Evolutionary conservation across 129 eudicot species (phyloP).

Genomic region (Gnaphalium uliginosum): DNA sequence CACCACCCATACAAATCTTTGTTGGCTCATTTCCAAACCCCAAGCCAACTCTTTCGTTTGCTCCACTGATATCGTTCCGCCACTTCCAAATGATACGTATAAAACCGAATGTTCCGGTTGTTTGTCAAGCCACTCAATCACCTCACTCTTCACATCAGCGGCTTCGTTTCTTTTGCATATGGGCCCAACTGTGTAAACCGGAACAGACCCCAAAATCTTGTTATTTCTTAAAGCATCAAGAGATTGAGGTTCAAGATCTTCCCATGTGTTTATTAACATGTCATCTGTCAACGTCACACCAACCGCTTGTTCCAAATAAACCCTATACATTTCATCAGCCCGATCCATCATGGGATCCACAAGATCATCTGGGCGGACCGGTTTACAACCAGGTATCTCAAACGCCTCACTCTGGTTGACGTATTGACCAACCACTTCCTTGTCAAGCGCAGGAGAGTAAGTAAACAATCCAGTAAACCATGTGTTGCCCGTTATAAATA

Average conservation of each 20-base stretch:
- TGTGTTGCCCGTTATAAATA: slow-evolving; percentile 45
- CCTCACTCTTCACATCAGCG: slow-evolving; percentile 18
- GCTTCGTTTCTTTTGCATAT: slow-evolving; percentile 36
- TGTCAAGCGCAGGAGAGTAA: slow-evolving; percentile 47
- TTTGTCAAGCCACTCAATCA: slow-evolving; percentile 55
- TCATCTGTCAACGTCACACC: slow-evolving; percentile 49
- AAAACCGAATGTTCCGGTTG: slow-evolving; percentile 60
- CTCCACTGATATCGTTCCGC: slow-evolving; percentile 40
- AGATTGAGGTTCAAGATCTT: slow-evolving; percentile 49
- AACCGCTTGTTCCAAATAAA: slow-evolving; percentile 30
- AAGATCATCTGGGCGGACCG: slow-evolving; percentile 56
- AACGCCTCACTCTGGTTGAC: slow-evolving; percentile 45
- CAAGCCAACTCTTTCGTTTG: slow-evolving; percentile 48
- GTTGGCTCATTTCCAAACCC: slow-evolving; percentile 49
- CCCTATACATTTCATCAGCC: slow-evolving; percentile 40
- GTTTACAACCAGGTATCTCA: slow-evolving; percentile 61
- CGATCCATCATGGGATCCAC: slow-evolving; percentile 61
- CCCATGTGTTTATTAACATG: slow-evolving; percentile 65
- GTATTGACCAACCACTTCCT: slow-evolving; percentile 51
- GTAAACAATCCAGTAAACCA: slow-evolving; percentile 42
- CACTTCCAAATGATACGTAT: slow-evolving; percentile 57
- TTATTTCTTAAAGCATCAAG: slow-evolving; percentile 41
- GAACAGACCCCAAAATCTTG: slow-evolving; percentile 32
- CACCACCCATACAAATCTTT: slow-evolving; percentile 58
- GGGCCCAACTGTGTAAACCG: slow-evolving; percentile 74